Conservation (phyloP, 2,329 filamentous ascomycete genomes). For the Sordariomycetes sp. region DNA sequence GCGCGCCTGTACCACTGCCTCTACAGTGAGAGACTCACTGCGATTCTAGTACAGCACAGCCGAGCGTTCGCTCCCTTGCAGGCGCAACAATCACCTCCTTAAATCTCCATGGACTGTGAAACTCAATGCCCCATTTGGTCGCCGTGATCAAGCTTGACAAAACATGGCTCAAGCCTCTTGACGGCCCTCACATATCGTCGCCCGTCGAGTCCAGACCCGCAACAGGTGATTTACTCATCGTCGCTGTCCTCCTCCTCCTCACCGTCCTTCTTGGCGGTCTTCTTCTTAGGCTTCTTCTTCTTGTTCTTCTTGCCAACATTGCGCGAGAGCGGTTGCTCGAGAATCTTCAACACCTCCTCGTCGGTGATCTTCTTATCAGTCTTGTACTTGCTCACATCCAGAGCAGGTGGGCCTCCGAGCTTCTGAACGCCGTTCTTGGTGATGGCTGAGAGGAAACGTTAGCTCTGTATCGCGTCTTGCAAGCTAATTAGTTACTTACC, state of each 20-base stretch:
- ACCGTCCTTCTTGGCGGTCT: constrained; percentile 19
- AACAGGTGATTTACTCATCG: background rate
- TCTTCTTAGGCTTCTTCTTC: constrained; percentile 75
- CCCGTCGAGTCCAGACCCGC: background rate
- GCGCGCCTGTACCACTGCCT: too few species aligned
- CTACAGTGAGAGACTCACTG: too few species aligned
- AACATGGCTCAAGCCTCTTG: too few species aligned
- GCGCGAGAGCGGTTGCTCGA: constrained; percentile 79
- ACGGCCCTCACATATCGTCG: too few species aligned
- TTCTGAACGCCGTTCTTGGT: constrained; percentile 95
- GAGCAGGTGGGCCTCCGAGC: constrained; percentile 65
- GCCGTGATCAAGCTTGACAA: too few species aligned
- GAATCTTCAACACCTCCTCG: constrained; percentile 88
- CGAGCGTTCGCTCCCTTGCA: too few species aligned
- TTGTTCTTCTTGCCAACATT: constrained; percentile 91
- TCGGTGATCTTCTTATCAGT: constrained; percentile 97
- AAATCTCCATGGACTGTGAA: too few species aligned
- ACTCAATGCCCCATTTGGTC: too few species aligned
- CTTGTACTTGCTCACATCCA: constrained; percentile 77
- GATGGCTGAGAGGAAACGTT: constrained; percentile 53
- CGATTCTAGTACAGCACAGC: too few species aligned
- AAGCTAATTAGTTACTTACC: constrained; percentile 51
- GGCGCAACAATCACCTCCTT: too few species aligned
- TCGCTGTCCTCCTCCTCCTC: constrained; percentile 8
- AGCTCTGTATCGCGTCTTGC: background rate